Evolutionary conservation across 805 yeast species (phyloP).

Genomic region (Isabelozyma heimii): DNA sequence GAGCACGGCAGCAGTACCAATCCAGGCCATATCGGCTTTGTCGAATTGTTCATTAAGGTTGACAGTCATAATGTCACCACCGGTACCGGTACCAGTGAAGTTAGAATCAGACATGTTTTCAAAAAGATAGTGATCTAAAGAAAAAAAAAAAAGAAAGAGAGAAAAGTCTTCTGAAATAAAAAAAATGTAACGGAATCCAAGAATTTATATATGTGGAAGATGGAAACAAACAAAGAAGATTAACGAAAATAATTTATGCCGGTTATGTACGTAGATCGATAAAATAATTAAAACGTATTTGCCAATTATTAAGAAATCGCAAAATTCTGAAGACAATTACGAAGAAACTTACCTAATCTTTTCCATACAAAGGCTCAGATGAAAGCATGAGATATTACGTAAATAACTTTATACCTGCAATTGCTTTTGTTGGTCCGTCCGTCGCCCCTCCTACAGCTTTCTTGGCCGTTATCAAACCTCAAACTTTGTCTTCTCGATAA

Average conservation of each 20-base stretch:
- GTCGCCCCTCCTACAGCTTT: too few species aligned
- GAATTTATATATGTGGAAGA: background rate
- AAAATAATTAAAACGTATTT: background rate
- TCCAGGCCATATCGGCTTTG: conserved; percentile 81
- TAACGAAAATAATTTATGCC: background rate
- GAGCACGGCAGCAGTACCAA: conserved; percentile 69
- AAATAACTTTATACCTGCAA: too few species aligned
- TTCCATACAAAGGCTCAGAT: too few species aligned
- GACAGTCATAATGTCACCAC: conserved; percentile 74
- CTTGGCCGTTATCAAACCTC: too few species aligned
- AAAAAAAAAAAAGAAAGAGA: background rate
- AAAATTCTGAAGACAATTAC: background rate
- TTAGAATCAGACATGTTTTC: conserved; percentile 14
- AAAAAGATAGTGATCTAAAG: too few species aligned
- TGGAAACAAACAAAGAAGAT: background rate
- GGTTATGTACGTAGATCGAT: background rate
- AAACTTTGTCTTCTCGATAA: too few species aligned
- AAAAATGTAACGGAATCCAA: background rate
- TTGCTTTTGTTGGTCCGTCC: too few species aligned
- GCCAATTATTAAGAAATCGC: background rate
- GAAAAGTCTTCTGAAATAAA: background rate
- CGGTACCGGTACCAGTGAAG: conserved; percentile 63
- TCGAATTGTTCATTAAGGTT: conserved; percentile 73
- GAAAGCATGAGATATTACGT: too few species aligned
- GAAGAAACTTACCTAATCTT: background rate